phyloP scores from a whole-genome alignment of 2,329 filamentous ascomycete genomes.

The Sporothrix mexicana region DNA sequence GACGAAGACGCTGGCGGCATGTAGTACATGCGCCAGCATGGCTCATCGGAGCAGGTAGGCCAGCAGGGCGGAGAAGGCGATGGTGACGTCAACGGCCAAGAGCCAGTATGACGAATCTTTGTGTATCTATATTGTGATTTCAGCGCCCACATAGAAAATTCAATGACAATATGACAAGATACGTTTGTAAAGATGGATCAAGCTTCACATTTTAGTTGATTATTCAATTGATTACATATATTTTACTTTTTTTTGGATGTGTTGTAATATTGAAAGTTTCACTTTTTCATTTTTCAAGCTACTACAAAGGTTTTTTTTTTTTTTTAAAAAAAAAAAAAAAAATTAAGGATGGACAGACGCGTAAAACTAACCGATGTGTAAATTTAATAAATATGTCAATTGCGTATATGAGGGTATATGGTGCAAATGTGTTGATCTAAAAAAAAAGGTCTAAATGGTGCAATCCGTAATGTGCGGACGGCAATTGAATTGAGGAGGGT shows the following conservation, averaged over 20 bases:
- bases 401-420: conserved; percentile 16
- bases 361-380: too few relatives aligned
- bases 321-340: too few relatives aligned
- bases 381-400: neutral
- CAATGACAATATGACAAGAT: conserved; percentile 1
- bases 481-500: conserved; percentile 6
- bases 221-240: too few relatives aligned
- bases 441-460: neutral
- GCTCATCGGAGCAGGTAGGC: neutral
- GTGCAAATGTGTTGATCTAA: conserved; percentile 1
- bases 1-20: conserved; percentile 26
- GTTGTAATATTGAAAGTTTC: neutral
- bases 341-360: too few relatives aligned
- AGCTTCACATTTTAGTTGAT: neutral
- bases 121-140: neutral
- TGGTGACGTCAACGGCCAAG: neutral
- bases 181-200: neutral
- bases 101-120: neutral
- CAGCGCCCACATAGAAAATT: conserved; percentile 20
- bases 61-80: neutral
- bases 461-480: neutral
- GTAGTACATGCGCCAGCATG: conserved; percentile 22
- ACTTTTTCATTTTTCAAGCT: neutral
- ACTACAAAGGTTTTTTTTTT: too few relatives aligned
- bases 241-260: neutral